Base-by-base conservation (phyloP, 2,329 filamentous ascomycete genomes). In the Orbilia quercus region DNA sequence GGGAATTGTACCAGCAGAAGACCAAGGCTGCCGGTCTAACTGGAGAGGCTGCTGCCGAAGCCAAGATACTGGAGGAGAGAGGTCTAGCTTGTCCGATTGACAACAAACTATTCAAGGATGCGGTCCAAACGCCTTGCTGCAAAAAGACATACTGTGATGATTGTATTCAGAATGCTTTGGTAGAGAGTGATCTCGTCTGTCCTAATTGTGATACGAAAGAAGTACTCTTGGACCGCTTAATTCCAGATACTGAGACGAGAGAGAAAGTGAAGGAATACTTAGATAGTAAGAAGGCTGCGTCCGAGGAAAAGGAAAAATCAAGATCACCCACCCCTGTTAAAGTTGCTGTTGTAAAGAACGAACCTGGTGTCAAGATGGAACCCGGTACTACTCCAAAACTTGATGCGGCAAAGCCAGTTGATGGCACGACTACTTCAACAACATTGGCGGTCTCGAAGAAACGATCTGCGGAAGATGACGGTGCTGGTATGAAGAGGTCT, bases 71-170 rank as follows among this genome's bases (percentile, higher is more conserved):
- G 48, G 69, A 73, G 60, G 87, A 88, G 76, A 86, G 89, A 77
- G 91, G 89, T 79, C 84, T 99, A 80, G 90, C 95, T 82, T 99
- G 95, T 85, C 87, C 92, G 76, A 90, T 98, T 85, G 95, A 98
- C 88, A 96, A 96, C 83, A 93, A 91, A 82, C 90, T 96, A 87
- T 97, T 98, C 84, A 89, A 96, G 88, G 92, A 97, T 82, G 94
- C 95, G 86, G 95, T 96, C 86, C 96, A 96, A 87, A 98, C 95
- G 80, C 94, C 95, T 77, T 99, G 95, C 87, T 99, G 95, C 85
- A 88, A 91, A 84, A 96, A 91, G 87, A 97, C 93, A 80, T 99
- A 96, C 85, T 99, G 95, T 86, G 95, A 95, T 87, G 92, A 97
- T 81, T 99, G 95, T 90, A 97, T 99, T 83, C 96, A 95, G 81